Evolutionary conservation across 805 yeast genomes (phyloP), one percentile per base, ranked within the genome.

Genomic region (Kodamaea kakaduensis): DNA sequence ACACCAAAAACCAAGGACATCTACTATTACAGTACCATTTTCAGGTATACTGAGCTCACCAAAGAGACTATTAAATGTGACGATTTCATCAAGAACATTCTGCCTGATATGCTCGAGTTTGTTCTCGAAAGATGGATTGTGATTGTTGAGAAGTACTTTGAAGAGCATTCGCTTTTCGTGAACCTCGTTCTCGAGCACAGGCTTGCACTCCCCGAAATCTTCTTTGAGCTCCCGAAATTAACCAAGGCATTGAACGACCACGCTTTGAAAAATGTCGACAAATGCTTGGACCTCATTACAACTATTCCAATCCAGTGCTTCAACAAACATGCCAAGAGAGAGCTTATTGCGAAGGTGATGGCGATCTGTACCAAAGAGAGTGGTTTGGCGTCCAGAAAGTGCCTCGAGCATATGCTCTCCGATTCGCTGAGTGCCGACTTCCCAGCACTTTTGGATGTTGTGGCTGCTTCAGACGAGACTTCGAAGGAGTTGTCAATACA

Each of bases 111-210:
- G 34, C 33, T 36, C 14, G 13, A 31, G 1, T 36, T 40, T 9
- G 33, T 56, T 1, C 65, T 78, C 34, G 31, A 47, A 7, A 72
- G 85, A 46, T 82, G 87, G 87, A 47, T 69, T 25, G 71, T 79
- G 1, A 40, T 81, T 1, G 36, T 69, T 25, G 61, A 74, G 45
- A 31, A 39, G 5, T 43, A 57, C 30, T 63, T 72, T 44, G 6
- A 5, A 25, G 54, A 0, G 40, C 62, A 5, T 45, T 73, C 4
- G 29, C 45, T 1, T 2, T 27, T 75, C 4, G 48, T 69, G 1
- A 28, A 42, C 0, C n/a, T 45, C 0, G 43, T 73, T 3, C 44
- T 69, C 10, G 25, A 51, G 1, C 24, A 31, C 16, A 27, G 43
- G 34, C 40, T 58, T 9, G 39, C 34, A 1, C 24, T 48, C n/a